Evolutionary conservation across 768 basidiomycete species (phyloP).

Genomic region (Termitomyces sp.): DNA sequence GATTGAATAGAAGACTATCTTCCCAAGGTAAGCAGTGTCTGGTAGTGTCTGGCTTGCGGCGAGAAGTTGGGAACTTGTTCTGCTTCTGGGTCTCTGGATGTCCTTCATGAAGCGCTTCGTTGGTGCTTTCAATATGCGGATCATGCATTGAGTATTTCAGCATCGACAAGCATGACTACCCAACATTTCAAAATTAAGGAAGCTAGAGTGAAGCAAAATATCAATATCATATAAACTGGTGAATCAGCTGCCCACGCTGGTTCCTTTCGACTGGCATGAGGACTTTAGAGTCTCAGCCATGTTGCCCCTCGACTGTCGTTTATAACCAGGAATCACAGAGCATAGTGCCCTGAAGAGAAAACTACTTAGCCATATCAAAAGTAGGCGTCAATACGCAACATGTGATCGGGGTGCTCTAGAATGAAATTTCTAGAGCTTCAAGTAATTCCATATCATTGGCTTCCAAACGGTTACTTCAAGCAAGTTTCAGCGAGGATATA

Average conservation of each 20-base stretch:
- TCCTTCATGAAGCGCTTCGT: neutral
- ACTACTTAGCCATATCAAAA: neutral
- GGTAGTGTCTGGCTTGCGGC: neutral
- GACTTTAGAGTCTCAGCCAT: neutral
- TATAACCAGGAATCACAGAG: no score
- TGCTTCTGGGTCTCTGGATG: neutral
- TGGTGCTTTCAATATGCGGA: neutral
- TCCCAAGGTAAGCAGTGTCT: neutral
- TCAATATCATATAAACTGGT: neutral
- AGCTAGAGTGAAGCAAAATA: neutral
- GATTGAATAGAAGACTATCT: neutral
- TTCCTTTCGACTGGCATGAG: neutral
- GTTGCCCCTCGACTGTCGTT: no score
- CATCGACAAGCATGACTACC: neutral
- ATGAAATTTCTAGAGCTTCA: no score
- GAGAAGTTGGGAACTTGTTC: neutral
- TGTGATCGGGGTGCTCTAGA: no score
- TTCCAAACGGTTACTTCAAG: no score
- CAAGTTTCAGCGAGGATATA: no score
- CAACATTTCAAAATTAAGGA: neutral
- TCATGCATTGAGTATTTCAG: neutral
- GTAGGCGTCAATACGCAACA: neutral
- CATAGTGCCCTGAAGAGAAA: no score
- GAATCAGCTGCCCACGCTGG: neutral
- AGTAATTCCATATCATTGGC: no score